These are phyloP conservation scores for Myxozyma vanderwaltii DNA, from an alignment of 805 yeast genomes.

Conservation along the genomic window DNA sequence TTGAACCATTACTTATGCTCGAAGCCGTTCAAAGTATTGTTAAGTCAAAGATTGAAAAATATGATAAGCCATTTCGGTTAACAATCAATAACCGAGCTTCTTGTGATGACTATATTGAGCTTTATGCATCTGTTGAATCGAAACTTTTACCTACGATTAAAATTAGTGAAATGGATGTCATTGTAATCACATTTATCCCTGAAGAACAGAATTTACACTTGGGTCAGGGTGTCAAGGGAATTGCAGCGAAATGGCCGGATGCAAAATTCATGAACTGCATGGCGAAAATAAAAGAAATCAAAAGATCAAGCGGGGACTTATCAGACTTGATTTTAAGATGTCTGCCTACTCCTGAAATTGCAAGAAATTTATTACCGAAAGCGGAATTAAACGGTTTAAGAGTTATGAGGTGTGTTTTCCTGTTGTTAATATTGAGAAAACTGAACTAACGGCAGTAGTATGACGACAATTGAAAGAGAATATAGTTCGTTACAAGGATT, in stretches of 20 bases:
- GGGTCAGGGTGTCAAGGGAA: conserved; percentile 1
- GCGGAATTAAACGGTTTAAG: conserved; percentile 66
- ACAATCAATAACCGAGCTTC: conserved; percentile 78
- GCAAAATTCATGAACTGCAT: conserved; percentile 54
- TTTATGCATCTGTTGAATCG: conserved; percentile 70
- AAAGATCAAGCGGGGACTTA: conserved; percentile 59
- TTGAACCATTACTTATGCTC: conserved; percentile 77
- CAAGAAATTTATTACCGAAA: conserved; percentile 62
- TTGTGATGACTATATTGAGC: conserved; percentile 84
- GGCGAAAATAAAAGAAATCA: conserved; percentile 77
- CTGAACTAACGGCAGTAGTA: conserved; percentile 41
- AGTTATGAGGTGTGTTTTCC: conserved; percentile 55
- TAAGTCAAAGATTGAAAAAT: conserved; percentile 64
- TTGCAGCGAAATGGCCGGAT: conserved; percentile 29
- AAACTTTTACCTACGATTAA: conserved; percentile 53
- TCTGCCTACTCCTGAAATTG: conserved; percentile 50
- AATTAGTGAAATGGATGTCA: conserved; percentile 73
- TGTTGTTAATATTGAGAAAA: background rate
- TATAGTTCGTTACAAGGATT: conserved; percentile 80
- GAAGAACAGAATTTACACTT: conserved; percentile 37
- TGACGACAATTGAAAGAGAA: conserved; percentile 93
- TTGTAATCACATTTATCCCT: conserved; percentile 61
- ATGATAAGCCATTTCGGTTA: conserved; percentile 63
- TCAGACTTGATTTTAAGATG: conserved; percentile 78
- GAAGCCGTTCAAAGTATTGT: conserved; percentile 95